Evolutionary conservation across 2,329 filamentous ascomycete species (phyloP), one percentile per base, ranked within the genome.

Genomic region (Ceratocystiopsis sp.): DNA sequence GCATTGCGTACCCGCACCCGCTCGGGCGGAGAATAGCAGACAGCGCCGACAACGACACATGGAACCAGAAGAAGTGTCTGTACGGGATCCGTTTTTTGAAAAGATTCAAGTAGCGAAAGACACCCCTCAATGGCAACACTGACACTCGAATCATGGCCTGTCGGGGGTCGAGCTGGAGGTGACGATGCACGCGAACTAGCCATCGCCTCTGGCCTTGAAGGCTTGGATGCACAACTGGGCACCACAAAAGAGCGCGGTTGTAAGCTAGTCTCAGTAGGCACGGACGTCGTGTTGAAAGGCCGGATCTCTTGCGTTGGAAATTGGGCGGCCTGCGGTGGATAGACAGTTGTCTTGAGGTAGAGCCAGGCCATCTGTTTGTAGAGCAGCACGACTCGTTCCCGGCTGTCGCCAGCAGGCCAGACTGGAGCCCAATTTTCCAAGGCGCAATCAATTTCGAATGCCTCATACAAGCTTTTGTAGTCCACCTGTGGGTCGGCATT

Each of bases 351-450:
- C 55, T 69, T 73, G 2, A 78, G 62, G 50, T 79, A 78, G 12
- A 79, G 65, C 69, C 73, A 78, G 60, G 78, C 67, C 68, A 76
- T 75, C 53, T 78, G 73, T 55, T 75, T 73, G 57, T 78, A 79
- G 0, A 80, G 61, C 6, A 74, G 58, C 2, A 66, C 69, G 1
- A 75, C 72, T 1, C 65, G 60, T 41, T 73, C 64, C 16, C 75
- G 68, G 50, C 65, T 69, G 49, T 79, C 75, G 1, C 71, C 71
- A 0, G 60, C 55, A 0, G 71, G 68, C 69, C 72, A 77, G 9
- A 60, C 56, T 3, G 84, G 83, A 19, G 71, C 69, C 86, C 86
- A 94, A 14, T 73, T 69, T 7, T 77, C 71, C 42, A 94, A 78
- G 6, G 73, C 77, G 14, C 71, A 70, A 50, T 93, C 81, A 52